A percentile compares a stretch with the other conserved stretches of the same genome.
Conservation (phyloP, 192 early-diverging fungal genomes). For the Podochytrium sp. region DNA sequence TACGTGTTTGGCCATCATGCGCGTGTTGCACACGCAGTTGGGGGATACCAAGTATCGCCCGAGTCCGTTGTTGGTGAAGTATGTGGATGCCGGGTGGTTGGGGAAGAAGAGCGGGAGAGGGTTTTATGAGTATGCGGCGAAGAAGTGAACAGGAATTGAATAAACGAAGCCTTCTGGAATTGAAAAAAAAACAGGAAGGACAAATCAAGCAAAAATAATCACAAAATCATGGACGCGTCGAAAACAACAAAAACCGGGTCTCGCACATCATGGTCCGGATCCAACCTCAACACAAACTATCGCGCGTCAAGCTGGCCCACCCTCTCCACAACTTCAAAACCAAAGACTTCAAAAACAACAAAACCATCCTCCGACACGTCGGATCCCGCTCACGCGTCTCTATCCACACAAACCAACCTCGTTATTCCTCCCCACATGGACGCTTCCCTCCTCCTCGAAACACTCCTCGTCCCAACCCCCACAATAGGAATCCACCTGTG, state of each 20-base stretch:
- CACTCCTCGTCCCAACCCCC: background rate
- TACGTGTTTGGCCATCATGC: conserved; percentile 97
- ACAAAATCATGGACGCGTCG: background rate
- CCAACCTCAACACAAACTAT: background rate
- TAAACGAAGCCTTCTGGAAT: background rate
- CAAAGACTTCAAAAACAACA: background rate
- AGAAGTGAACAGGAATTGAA: background rate
- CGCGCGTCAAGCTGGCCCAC: conserved; percentile 1
- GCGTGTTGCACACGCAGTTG: conserved; percentile 85
- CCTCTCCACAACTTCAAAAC: background rate
- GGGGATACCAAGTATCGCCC: conserved; percentile 97
- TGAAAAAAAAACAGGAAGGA: background rate
- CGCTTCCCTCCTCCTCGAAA: background rate
- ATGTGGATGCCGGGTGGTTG: conserved; percentile 95
- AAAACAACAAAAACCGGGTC: background rate
- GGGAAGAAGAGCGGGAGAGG: conserved; percentile 89
- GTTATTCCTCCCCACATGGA: background rate
- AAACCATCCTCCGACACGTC: background rate
- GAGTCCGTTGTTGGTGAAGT: conserved; percentile 85
- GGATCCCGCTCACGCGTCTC: background rate
- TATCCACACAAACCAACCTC: background rate
- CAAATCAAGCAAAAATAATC: background rate
- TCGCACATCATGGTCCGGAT: conserved; percentile 8
- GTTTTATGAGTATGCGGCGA: conserved; percentile 78
- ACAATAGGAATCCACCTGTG: conserved; percentile 16